Evolutionary conservation across 2,329 filamentous ascomycete genomes (phyloP), one percentile per base, ranked within the genome.

Genomic region (Trichoderma citrinoviride): DNA sequence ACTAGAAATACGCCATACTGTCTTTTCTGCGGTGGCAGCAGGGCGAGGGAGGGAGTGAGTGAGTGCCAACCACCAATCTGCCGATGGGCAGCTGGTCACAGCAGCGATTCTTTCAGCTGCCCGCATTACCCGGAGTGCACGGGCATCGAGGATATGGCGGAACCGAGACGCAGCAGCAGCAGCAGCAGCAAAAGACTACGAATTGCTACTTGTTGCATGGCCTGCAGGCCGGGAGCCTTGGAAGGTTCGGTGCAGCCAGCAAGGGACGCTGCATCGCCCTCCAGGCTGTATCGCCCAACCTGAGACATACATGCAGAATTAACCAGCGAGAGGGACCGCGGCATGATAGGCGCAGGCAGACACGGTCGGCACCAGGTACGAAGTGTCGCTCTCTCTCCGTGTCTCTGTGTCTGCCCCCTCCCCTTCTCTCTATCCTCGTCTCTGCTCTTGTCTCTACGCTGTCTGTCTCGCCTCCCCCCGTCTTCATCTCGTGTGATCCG

Each of bases 221-320:
- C 25, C 15, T 58, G 27, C 43, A 46, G 12, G 15, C 43, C 21
- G 25, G 43, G 56, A 47, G 23, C 33, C 56, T 41, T 40, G 19
- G 33, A 50, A 60, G 27, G 55, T 47, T 58, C 55, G 44, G 46
- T 47, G 55, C 55, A 58, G 29, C 29, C 27, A 47, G 29, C 41
- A 40, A 33, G 55, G 41, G 27, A 33, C 55, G 41, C 55, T n/a
- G 41, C 23, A 58, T 47, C 40, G 55, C 55, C 41, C 27, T 58
- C 17, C 47, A 52, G 25, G 44, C 23, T 37, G 33, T 61, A 52
- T 61, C 29, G 58, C 58, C 55, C 58, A 53, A 61, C 37, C 58
- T 61, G 58, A 61, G 49, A 61, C 58, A 61, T 54, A 46, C 58
- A 61, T 61, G 33, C 58, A 61, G 58, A 52, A 52, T 41, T 29